Percentiles rank a stretch among this genome's conserved stretches.
These are phyloP conservation scores for Monosporascus sp. DNA, from an alignment of 2,329 filamentous ascomycete genomes.

Conservation along the genomic window DNA sequence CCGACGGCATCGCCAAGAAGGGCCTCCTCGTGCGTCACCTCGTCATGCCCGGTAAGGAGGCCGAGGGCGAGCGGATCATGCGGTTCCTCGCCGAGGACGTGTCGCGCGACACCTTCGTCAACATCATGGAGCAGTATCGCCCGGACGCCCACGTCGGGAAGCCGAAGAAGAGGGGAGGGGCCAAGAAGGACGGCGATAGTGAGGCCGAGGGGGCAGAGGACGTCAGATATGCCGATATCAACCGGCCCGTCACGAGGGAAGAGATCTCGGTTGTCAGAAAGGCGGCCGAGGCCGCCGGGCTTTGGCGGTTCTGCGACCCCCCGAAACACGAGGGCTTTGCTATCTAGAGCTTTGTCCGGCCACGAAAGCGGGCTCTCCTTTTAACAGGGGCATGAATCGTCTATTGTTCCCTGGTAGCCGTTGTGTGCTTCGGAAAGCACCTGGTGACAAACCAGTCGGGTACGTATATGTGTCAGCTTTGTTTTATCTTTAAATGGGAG, in stretches of 20 bases:
- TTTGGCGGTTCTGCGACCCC: constrained; percentile 75
- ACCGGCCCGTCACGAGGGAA: constrained; percentile 59
- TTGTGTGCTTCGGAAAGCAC: too few species aligned
- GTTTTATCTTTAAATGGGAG: too few species aligned
- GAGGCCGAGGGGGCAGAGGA: constrained; percentile 32
- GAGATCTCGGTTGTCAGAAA: constrained; percentile 63
- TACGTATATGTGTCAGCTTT: too few species aligned
- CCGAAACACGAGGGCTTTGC: constrained; percentile 47
- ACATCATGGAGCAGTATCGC: constrained; percentile 87
- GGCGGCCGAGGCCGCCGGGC: constrained; percentile 64
- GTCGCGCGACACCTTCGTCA: constrained; percentile 70
- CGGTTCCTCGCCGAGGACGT: constrained; percentile 69
- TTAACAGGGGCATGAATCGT: too few species aligned
- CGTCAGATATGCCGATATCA: constrained; percentile 71
- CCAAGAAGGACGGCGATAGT: background rate
- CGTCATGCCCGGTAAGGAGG: constrained; percentile 77
- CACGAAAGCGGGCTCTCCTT: too few species aligned
- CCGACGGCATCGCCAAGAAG: constrained; percentile 73
- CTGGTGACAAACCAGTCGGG: too few species aligned
- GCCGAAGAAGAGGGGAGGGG: constrained; percentile 33
- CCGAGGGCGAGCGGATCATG: constrained; percentile 70
- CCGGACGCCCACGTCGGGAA: constrained; percentile 80
- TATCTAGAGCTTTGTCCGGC: constrained; percentile 29
- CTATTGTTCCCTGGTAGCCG: too few species aligned
- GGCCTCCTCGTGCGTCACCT: constrained; percentile 74